Evolutionary conservation across 805 yeast species (phyloP).

Genomic region (Suhomyces prunicola): DNA sequence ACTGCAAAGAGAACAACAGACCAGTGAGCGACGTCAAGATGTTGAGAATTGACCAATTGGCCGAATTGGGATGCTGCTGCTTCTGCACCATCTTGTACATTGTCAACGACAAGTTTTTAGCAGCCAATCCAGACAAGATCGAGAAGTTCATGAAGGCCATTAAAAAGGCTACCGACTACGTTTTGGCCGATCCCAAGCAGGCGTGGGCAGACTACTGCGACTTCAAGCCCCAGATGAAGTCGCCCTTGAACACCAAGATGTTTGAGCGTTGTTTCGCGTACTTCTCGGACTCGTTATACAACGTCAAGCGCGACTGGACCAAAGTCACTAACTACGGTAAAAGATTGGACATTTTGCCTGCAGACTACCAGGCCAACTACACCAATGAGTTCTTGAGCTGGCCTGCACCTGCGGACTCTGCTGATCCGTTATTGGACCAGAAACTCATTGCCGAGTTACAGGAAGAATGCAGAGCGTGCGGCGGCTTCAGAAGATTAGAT

Average conservation of each 20-base stretch:
- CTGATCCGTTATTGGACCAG: conserved; percentile 48
- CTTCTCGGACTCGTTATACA: conserved; percentile 49
- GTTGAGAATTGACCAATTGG: conserved; percentile 55
- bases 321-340: conserved; percentile 56
- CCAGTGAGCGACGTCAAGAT: conserved; percentile 47
- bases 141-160: conserved; percentile 44
- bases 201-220: conserved; percentile 47
- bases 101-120: conserved; percentile 48
- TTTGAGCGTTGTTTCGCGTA: conserved; percentile 55
- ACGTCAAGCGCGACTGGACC: conserved; percentile 56
- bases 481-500: conserved; percentile 46
- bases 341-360: conserved; percentile 49
- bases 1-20: conserved; percentile 41
- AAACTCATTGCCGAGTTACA: conserved; percentile 46
- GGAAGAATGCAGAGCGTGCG: conserved; percentile 43
- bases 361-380: conserved; percentile 49
- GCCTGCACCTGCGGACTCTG: conserved; percentile 44
- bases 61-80: conserved; percentile 58
- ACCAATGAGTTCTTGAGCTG: conserved; percentile 49
- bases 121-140: conserved; percentile 45
- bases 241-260: conserved; percentile 40
- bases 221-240: conserved; percentile 47
- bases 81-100: conserved; percentile 57
- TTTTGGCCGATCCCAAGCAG: conserved; percentile 40
- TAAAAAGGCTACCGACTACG: conserved; percentile 50